Evolutionary conservation across 768 basidiomycete genomes (phyloP), one percentile per base, ranked within the genome.

Genomic region (Trichaptum fuscoviolaceum): DNA sequence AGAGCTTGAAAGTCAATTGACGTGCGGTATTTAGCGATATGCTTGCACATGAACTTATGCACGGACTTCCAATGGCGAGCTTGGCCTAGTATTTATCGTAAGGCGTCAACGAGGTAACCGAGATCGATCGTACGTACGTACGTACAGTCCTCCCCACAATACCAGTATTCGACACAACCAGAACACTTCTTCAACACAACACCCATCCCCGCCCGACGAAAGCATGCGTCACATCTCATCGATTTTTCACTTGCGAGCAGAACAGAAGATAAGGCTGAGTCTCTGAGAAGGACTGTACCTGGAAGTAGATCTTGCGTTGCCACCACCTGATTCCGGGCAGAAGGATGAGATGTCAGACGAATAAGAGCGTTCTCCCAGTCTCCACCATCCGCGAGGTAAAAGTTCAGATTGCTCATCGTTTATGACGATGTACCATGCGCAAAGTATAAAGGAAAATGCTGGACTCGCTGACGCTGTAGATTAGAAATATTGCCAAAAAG

Each of bases 21-120:
- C 20, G 81, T 76, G 8, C 75, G 76, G 69, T 81, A 90, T 8
- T 72, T 68, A 67, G 82, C 81, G 68, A 85, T 79, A 3, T 66
- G 69, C 71, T 85, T 90, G 84, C 92, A 94, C n/a, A 92, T 79
- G 35, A 81, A 83, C 68, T 81, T 86, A 73, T 94, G 92, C 71
- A 85, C 82, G 0, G 78, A 70, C 52, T 81, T 81, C 92, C 92
- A 93, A 64, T 92, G 86, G 35, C 72, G 62, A n/a, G 66, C 76
- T 73, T 94, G 92, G 76, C 91, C 91, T 93, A 72, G 15, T 34
- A 34, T 69, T 25, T 18, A 57, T 66, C 30, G 30, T 61, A 35
- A 58, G 62, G 62, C 65, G 60, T 58, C 69, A 42, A 64, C 60
- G 67, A 62, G 63, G 60, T 34, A 42, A 27, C 62, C 15, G 18